Evolutionary conservation across 495 filamentous ascomycete species (phyloP), one percentile per base, ranked within the genome.

Genomic region (Neohortaea acidophila): DNA sequence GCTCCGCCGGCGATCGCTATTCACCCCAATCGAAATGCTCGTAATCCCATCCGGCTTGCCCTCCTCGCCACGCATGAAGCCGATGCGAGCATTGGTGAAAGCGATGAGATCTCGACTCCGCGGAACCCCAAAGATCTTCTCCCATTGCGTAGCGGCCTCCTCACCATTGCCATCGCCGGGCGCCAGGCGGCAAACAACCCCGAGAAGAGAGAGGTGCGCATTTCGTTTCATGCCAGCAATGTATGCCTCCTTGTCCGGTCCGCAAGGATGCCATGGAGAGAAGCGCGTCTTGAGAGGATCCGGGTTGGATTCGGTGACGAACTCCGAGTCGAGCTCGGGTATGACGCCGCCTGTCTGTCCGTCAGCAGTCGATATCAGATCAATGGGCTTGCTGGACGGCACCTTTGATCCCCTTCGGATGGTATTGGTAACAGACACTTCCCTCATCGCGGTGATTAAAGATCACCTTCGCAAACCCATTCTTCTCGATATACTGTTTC

Each of bases 321-420:
- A 18, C 22, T 56, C 51, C 8, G 53, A 51, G 40, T 54, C 51
- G 27, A 56, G 48, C 36, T 56, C 53, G 3, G 53, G 45, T 30
- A 56, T 56, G 30, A 54, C 43, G 26, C 53, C 51, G 14, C 52
- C 52, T 52, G 21, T 15, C 11, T 18, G n/a, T n/a, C n/a, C n/a
- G n/a, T 7, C 24, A 27, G 24, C 8, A n/a, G 24, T 27, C 24
- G n/a, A n/a, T 27, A 17, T 6, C 26, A 22, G 6, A 13, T 10
- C 29, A 20, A 11, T 13, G 17, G 11, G 19, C 13, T 12, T n/a
- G 21, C 30, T 4, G n/a, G n/a, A n/a, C n/a, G n/a, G n/a, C 41
- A 48, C 52, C 52, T 41, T 48, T 49, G 18, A 56, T 50, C 10
- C 53, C 53, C 26, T 52, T 56, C 1, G 53, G 53, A 36, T 56